These are phyloP conservation scores for Xerophyta viscosa DNA, from an alignment of 106 monocot genomes.

Conservation along the genomic window DNA sequence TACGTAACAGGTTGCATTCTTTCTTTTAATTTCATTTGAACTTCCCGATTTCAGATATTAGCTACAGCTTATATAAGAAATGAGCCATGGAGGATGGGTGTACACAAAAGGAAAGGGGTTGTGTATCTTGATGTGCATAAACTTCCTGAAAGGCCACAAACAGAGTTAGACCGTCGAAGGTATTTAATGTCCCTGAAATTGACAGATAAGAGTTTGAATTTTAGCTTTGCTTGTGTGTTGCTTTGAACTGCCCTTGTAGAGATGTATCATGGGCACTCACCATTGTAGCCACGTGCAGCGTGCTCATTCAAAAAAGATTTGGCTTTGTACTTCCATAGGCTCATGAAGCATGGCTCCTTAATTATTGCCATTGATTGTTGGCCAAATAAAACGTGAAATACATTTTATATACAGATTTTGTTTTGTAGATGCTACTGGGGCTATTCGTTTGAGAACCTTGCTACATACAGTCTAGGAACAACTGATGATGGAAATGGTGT, in stretches of 20 bases:
- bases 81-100: constrained; percentile 99
- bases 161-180: constrained; percentile 71
- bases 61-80: constrained; percentile 88
- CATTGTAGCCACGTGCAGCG: too few species aligned
- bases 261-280: too few species aligned
- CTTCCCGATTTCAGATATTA: constrained; percentile 50
- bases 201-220: too few species aligned
- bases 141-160: constrained; percentile 89
- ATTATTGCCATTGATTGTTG: too few species aligned
- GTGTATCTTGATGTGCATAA: constrained; percentile 99
- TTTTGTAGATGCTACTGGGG: constrained; percentile 92
- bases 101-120: constrained; percentile 89
- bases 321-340: too few species aligned
- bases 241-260: too few species aligned
- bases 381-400: too few species aligned
- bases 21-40: too few species aligned
- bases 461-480: constrained; percentile 68
- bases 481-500: constrained; percentile 64
- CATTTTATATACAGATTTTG: background rate
- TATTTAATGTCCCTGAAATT: constrained; percentile 9
- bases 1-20: too few species aligned
- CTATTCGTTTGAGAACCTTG: constrained; percentile 94
- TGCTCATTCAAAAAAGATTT: too few species aligned
- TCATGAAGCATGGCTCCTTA: too few species aligned
- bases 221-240: too few species aligned